Conservation (phyloP, 1,284 basidiomycete genomes). For the Moesziomyces sp. region DNA sequence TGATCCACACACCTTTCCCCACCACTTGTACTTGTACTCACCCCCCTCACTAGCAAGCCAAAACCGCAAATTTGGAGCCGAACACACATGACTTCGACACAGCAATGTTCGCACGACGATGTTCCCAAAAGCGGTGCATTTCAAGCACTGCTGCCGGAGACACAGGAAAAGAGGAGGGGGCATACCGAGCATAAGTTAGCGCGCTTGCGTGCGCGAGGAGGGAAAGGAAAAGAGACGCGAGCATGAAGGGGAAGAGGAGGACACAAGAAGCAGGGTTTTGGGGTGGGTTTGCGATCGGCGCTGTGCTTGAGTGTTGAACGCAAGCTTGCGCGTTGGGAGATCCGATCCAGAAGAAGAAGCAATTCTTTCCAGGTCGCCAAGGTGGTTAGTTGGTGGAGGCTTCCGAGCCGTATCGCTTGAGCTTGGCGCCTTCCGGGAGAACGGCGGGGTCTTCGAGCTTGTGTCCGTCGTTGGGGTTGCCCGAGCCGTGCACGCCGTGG, state of each 20-base stretch:
- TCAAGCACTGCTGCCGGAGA: too few relatives aligned
- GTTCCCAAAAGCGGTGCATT: too few relatives aligned
- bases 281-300: not conserved
- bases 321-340: too few relatives aligned
- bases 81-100: too few relatives aligned
- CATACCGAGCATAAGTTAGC: not conserved
- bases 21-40: constrained; percentile 8
- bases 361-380: not conserved
- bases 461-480: constrained; percentile 56
- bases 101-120: too few relatives aligned
- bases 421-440: constrained; percentile 5
- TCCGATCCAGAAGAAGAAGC: too few relatives aligned
- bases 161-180: too few relatives aligned
- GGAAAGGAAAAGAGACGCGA: constrained; percentile 1
- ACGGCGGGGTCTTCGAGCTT: constrained; percentile 28
- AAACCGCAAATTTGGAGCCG: too few relatives aligned
- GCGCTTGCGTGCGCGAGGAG: not conserved
- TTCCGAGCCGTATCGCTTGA: constrained; percentile 9
- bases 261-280: not conserved
- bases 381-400: constrained; percentile 2
- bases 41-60: not conserved
- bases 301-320: not conserved
- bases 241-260: constrained; percentile 2
- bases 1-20: not conserved
- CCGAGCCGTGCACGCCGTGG: constrained; percentile 42